Evolutionary conservation across 805 yeast species (phyloP).

Genomic region (Kockiozyma suomiensis): DNA sequence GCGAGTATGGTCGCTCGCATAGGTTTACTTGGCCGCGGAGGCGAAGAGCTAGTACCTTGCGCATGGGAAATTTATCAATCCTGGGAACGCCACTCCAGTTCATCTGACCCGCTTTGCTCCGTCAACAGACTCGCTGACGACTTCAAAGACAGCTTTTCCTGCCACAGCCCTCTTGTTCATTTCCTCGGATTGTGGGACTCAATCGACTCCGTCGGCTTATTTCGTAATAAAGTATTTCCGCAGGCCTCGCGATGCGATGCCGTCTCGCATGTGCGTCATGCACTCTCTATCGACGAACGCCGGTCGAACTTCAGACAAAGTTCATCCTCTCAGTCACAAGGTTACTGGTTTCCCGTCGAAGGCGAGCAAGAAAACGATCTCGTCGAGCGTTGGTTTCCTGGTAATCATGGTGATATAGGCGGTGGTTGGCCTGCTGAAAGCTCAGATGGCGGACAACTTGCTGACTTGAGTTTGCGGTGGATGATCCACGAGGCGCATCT

Average conservation of each 20-base stretch:
- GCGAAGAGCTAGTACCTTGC: slow-evolving; percentile 57
- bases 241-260: slow-evolving; percentile 47
- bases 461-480: slow-evolving; percentile 63
- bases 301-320: slow-evolving; percentile 62
- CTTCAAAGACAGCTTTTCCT: slow-evolving; percentile 58
- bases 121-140: slow-evolving; percentile 49
- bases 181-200: slow-evolving; percentile 74
- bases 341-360: slow-evolving; percentile 1
- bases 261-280: slow-evolving; percentile 66
- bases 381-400: slow-evolving; percentile 67
- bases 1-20: slow-evolving; percentile 67
- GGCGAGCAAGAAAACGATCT: slow-evolving; percentile 41
- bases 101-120: slow-evolving; percentile 47
- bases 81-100: slow-evolving; percentile 51
- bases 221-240: slow-evolving; percentile 56
- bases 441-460: slow-evolving; percentile 47
- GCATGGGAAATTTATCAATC: slow-evolving; percentile 66
- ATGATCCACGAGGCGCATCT: slow-evolving; percentile 57
- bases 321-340: background rate
- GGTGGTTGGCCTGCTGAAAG: slow-evolving; percentile 63
- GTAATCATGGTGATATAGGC: slow-evolving; percentile 70
- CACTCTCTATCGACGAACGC: slow-evolving; percentile 68
- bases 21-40: slow-evolving; percentile 59
- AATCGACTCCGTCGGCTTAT: slow-evolving; percentile 64
- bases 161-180: slow-evolving; percentile 50